Conservation (phyloP, 2,329 filamentous ascomycete genomes). For the Colletotrichum costaricense region DNA sequence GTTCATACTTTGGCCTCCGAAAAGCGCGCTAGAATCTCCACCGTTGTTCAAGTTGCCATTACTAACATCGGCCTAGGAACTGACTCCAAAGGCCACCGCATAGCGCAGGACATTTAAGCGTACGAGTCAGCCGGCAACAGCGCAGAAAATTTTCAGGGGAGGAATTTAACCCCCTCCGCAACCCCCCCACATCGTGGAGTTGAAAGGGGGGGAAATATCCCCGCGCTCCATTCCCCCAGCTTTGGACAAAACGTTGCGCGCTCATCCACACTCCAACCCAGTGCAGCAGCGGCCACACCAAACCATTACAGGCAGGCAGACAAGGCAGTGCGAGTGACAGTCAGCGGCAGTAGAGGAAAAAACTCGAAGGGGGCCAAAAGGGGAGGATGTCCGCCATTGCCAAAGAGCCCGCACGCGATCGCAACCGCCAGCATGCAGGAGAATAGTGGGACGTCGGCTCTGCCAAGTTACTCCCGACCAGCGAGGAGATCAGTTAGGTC, state of each 20-base stretch:
- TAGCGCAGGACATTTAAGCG: neutral
- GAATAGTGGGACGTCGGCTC: slow-evolving; percentile 27
- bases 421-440: slow-evolving; percentile 34
- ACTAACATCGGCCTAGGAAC: neutral
- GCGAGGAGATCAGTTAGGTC: slow-evolving; percentile 39
- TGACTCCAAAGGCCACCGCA: neutral
- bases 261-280: neutral
- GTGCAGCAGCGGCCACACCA: neutral
- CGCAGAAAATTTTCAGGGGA: neutral
- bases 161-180: neutral
- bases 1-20: neutral
- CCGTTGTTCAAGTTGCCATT: slow-evolving; percentile 1
- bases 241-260: slow-evolving; percentile 6
- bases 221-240: slow-evolving; percentile 26
- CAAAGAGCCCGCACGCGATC: slow-evolving; percentile 25
- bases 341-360: neutral
- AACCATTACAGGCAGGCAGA: neutral
- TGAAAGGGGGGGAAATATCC: slow-evolving; percentile 1
- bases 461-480: slow-evolving; percentile 27
- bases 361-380: neutral
- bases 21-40: neutral
- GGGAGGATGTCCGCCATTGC: slow-evolving; percentile 20
- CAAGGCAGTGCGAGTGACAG: neutral
- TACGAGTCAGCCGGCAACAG: slow-evolving; percentile 14
- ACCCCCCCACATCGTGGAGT: slow-evolving; percentile 27